Base-by-base conservation (phyloP, 2,329 filamentous ascomycete species). In the Talaromyces sp. region DNA sequence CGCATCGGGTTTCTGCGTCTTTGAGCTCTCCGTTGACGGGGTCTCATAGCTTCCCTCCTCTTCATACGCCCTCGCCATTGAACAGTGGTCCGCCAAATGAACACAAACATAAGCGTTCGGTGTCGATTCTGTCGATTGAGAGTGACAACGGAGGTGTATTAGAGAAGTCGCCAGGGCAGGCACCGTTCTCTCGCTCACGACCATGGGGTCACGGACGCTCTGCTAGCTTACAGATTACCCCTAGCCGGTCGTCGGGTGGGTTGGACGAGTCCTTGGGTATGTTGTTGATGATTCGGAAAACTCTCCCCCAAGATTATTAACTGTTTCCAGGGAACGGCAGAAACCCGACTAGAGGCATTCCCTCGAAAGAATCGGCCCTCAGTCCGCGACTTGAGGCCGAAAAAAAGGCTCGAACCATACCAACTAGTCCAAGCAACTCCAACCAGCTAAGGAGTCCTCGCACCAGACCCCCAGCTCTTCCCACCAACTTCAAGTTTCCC, bases 121-220 rank as follows among this genome's bases (percentile, higher is more conserved):
- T 94, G 31, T 94, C 89, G 17, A 93, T 94, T 62, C 84, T 93
- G 46, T 93, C 89, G 9, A 84, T 93, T 65, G 87, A 86, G 57
- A 78, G 77, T 62, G 78, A 81, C 64, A 71, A 71, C 60, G 62
- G 68, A 62, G 62, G 62, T 54, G 48, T 19, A 28, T 15, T 35
- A 37, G 65, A 71, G 56, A 67, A 72, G 55, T 63, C 68, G 2
- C 68, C 67, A 37, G 70, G 66, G n/a, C 63, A 63, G 57, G 68
- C 66, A 17, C 68, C 62, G 39, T 69, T 69, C 57, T 73, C 76
- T 64, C 73, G 80, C 19, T 75, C 80, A 53, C 80, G 84, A 54
- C 81, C 84, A 17, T 84, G 84, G 65, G 83, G 86, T 4, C 91
- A 96, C 77, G 84, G 81, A 50, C 82, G 91, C 54, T 91, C 91